phyloP scores from a whole-genome alignment of 2,329 filamentous ascomycete species.

The Sclerotinia subarctica region DNA sequence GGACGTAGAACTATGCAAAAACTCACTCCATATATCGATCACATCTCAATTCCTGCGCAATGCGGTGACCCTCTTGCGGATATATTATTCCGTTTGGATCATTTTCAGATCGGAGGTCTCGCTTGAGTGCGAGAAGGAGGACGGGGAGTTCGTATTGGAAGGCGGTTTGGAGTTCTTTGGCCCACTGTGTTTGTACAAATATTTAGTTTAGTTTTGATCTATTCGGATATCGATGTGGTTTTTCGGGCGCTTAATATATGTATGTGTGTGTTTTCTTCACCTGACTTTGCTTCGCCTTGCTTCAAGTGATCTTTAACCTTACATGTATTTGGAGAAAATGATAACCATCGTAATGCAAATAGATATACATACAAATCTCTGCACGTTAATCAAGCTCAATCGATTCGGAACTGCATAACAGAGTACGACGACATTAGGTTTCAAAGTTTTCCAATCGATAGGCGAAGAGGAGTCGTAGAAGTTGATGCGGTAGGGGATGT shows the following conservation, averaged over 20 bases:
- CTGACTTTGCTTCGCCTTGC: not conserved
- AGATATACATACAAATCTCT: conserved; percentile 48
- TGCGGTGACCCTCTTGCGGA: conserved; percentile 57
- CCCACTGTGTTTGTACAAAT: conserved; percentile 47
- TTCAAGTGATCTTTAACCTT: not conserved
- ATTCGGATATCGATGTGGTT: not conserved
- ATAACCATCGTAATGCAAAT: not conserved
- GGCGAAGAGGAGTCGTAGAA: conserved; percentile 59
- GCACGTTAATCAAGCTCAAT: conserved; percentile 56
- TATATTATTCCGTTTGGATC: conserved; percentile 60
- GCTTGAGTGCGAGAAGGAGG: conserved; percentile 57
- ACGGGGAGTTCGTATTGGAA: conserved; percentile 53
- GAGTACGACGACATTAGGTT: conserved; percentile 56
- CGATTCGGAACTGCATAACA: conserved; percentile 62
- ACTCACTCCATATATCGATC: conserved; percentile 61
- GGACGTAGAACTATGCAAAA: no score
- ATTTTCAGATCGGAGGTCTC: conserved; percentile 54
- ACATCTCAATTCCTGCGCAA: conserved; percentile 56
- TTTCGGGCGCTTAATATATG: not conserved
- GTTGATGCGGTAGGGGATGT: conserved; percentile 50
- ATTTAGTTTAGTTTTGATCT: not conserved
- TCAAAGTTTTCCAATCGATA: conserved; percentile 56
- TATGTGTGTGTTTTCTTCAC: not conserved
- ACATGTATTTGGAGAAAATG: not conserved
- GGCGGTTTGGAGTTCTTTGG: conserved; percentile 50